These are phyloP conservation scores for Xylariaceae sp. DNA, from an alignment of 2,329 filamentous ascomycete genomes.

Conservation along the genomic window DNA sequence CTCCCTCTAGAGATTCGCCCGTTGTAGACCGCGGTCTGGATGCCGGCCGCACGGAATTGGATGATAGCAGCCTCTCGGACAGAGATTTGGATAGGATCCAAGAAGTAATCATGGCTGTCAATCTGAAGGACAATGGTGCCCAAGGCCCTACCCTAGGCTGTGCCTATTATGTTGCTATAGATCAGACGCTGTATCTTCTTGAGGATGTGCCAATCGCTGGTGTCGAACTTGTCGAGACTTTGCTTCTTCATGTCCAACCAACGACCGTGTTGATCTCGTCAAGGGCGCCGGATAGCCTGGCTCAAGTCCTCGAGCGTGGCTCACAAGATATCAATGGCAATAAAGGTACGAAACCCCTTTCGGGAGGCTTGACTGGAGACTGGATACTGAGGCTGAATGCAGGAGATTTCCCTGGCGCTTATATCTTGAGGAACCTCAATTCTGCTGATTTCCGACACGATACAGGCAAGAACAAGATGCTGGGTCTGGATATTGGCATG, in stretches of 20 bases:
- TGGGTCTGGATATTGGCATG: constrained; percentile 49
- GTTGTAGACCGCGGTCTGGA: constrained; percentile 10
- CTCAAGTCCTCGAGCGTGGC: constrained; percentile 31
- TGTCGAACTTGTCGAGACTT: constrained; percentile 61
- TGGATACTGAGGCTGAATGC: constrained; percentile 11
- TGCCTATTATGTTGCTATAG: constrained; percentile 69
- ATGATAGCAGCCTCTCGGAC: constrained; percentile 14
- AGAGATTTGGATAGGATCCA: constrained; percentile 39
- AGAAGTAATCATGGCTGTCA: constrained; percentile 75
- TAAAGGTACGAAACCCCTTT: constrained; percentile 21
- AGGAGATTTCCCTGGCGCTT: constrained; percentile 37
- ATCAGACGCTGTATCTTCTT: constrained; percentile 68
- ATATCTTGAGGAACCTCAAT: constrained; percentile 60
- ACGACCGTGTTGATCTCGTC: constrained; percentile 50
- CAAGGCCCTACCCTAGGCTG: constrained; percentile 61
- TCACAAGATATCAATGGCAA: constrained; percentile 31
- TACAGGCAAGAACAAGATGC: constrained; percentile 59
- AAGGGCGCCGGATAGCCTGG: constrained; percentile 39
- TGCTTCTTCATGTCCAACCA: constrained; percentile 50
- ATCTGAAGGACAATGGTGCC: constrained; percentile 57
- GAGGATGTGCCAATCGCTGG: constrained; percentile 68
- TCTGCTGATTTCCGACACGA: constrained; percentile 68
- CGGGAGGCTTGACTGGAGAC: background rate
- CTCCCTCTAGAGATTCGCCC: constrained; percentile 15
- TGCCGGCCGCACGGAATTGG: constrained; percentile 15